phyloP scores from a whole-genome alignment of 164 flowering plant species.

The Taxillus chinensis region DNA sequence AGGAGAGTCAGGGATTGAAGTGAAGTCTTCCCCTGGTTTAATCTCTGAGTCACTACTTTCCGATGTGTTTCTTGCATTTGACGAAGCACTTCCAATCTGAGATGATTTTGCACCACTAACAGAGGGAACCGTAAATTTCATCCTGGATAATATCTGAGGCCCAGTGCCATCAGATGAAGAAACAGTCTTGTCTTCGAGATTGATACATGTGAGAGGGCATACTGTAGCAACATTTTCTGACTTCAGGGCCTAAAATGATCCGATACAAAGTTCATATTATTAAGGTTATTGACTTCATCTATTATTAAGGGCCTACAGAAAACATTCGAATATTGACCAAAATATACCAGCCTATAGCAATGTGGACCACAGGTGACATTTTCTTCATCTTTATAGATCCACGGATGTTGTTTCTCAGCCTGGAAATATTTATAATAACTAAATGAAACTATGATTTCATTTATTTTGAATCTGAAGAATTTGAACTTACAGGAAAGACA shows the following conservation, averaged over 20 bases:
- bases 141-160: constrained; percentile 25
- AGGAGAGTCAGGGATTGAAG: constrained; percentile 20
- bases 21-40: constrained; percentile 31
- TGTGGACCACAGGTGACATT: constrained; percentile 62
- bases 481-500: constrained; percentile 70
- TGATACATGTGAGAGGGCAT: constrained; percentile 24
- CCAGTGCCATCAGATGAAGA: constrained; percentile 40
- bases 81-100: constrained; percentile 80
- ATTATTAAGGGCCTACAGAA: too few species aligned
- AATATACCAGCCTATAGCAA: constrained; percentile 66
- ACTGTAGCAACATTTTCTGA: constrained; percentile 30
- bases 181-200: constrained; percentile 30
- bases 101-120: constrained; percentile 39
- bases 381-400: constrained; percentile 49
- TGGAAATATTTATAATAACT: constrained; percentile 15
- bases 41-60: constrained; percentile 77
- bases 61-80: constrained; percentile 55
- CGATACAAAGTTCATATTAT: constrained; percentile 1
- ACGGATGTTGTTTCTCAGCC: constrained; percentile 74
- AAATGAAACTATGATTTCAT: constrained; percentile 1
- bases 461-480: background rate
- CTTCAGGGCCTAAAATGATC: constrained; percentile 37
- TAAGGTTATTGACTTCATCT: too few species aligned
- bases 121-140: constrained; percentile 33
- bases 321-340: too few species aligned